Evolutionary conservation across 73 alveolate species (phyloP).

Genomic region (Uronychia setigera): DNA sequence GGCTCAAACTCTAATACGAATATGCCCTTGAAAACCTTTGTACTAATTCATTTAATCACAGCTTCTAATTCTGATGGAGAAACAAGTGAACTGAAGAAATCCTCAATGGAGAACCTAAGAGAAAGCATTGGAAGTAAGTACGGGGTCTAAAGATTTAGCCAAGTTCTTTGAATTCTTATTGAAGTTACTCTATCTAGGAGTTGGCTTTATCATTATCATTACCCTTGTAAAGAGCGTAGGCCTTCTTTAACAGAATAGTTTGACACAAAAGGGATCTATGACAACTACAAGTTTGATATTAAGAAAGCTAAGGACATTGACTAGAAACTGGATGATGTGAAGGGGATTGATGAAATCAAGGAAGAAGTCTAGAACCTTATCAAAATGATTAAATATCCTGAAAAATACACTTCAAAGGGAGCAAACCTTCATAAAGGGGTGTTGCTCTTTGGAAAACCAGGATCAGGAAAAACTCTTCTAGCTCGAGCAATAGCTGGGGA

Average conservation of each 20-base stretch:
- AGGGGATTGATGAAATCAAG: constrained; percentile 89
- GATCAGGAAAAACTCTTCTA: constrained; percentile 92
- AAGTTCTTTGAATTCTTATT: constrained; percentile 30
- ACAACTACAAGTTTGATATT: constrained; percentile 59
- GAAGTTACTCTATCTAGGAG: constrained; percentile 34
- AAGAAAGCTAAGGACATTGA: constrained; percentile 62
- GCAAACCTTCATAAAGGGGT: constrained; percentile 93
- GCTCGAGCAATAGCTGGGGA: constrained; percentile 96
- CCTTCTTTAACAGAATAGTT: constrained; percentile 1
- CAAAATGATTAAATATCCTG: constrained; percentile 83
- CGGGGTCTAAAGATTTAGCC: constrained; percentile 6
- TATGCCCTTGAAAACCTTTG: constrained; percentile 54
- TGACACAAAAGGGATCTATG: constrained; percentile 35
- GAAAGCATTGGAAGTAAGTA: background rate
- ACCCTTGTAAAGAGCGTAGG: constrained; percentile 37
- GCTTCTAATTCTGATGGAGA: no score
- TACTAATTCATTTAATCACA: constrained; percentile 6
- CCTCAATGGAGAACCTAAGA: background rate
- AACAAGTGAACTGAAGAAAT: background rate
- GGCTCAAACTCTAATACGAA: constrained; percentile 34
- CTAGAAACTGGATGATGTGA: constrained; percentile 71
- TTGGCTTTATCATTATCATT: constrained; percentile 37
- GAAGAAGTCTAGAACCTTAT: constrained; percentile 82
- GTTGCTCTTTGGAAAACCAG: constrained; percentile 84
- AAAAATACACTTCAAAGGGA: constrained; percentile 80